phyloP scores from a whole-genome alignment of 169 alveolate species.

The Plasmodium coatneyi region DNA sequence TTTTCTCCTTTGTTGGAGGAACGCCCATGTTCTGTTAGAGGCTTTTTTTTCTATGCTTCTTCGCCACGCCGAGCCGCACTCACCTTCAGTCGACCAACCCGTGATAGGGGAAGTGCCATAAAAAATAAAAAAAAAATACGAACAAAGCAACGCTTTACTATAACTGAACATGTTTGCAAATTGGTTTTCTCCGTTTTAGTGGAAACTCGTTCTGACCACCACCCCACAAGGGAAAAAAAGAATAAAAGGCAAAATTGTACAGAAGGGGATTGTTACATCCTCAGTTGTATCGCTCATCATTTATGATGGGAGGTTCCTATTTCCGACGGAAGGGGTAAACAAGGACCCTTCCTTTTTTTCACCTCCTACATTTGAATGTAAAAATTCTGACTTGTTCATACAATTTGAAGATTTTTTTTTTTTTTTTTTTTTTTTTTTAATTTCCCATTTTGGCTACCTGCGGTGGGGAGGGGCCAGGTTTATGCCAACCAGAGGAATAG shows the following conservation, averaged over 20 bases:
- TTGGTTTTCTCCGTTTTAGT: not conserved
- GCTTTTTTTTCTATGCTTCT: not conserved
- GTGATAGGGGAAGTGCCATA: not conserved
- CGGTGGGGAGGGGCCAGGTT: not conserved
- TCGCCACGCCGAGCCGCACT: not conserved
- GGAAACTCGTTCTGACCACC: not conserved
- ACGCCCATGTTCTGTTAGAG: not conserved
- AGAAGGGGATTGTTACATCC: not conserved
- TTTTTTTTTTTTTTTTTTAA: not conserved
- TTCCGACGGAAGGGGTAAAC: not conserved
- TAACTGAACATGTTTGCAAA: not conserved
- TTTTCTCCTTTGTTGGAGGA: not conserved
- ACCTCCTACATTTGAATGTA: not conserved
- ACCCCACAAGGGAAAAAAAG: not conserved
- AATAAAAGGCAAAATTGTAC: not conserved
- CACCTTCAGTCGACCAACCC: not conserved
- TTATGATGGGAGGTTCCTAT: not conserved
- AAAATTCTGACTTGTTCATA: slow-evolving; percentile 2
- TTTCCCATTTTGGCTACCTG: not conserved
- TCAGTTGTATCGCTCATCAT: not conserved
- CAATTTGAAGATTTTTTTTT: not conserved
- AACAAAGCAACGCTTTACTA: not conserved
- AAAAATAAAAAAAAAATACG: not conserved
- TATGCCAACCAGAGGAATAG: not conserved
- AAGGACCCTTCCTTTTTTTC: not conserved